These are phyloP conservation scores for Uncinocarpus reesii DNA, from an alignment of 2,329 filamentous ascomycete species.

Conservation along the genomic window DNA sequence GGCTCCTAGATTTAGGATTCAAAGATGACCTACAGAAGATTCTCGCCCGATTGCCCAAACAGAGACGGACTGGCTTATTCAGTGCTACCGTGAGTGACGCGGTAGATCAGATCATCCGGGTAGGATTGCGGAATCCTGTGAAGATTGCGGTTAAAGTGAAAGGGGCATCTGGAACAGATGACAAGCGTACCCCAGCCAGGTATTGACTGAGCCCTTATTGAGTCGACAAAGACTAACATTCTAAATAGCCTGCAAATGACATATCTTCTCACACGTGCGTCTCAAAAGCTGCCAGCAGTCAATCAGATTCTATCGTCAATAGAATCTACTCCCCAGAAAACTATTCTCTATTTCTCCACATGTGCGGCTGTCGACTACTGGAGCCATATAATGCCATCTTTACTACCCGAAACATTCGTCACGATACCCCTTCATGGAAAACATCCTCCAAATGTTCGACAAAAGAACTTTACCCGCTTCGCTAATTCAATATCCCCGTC, in stretches of 20 bases:
- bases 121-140: conserved; percentile 86
- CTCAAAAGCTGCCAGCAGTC: conserved; percentile 68
- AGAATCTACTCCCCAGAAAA: conserved; percentile 66
- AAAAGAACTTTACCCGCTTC: conserved; percentile 79
- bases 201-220: conserved; percentile 17
- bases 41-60: conserved; percentile 74
- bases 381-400: conserved; percentile 61
- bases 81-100: conserved; percentile 94
- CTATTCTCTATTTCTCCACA: conserved; percentile 85
- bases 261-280: conserved; percentile 64
- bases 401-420: conserved; percentile 58
- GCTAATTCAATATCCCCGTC: conserved; percentile 62
- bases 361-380: conserved; percentile 95
- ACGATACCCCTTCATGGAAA: conserved; percentile 85
- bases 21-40: conserved; percentile 84
- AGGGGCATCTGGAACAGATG: conserved; percentile 60
- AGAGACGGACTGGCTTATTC: conserved; percentile 84
- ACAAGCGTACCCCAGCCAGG: conserved; percentile 78
- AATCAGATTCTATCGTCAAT: conserved; percentile 59
- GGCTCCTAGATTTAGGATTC: conserved; percentile 85
- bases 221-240: neutral
- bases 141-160: conserved; percentile 92
- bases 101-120: conserved; percentile 81
- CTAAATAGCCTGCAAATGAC: conserved; percentile 65
- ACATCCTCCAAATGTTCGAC: conserved; percentile 73